A percentile compares a stretch with the other conserved stretches of the same genome.
Evolutionary conservation across 495 filamentous ascomycete genomes (phyloP).

Genomic region (Penicillium subrubescens): DNA sequence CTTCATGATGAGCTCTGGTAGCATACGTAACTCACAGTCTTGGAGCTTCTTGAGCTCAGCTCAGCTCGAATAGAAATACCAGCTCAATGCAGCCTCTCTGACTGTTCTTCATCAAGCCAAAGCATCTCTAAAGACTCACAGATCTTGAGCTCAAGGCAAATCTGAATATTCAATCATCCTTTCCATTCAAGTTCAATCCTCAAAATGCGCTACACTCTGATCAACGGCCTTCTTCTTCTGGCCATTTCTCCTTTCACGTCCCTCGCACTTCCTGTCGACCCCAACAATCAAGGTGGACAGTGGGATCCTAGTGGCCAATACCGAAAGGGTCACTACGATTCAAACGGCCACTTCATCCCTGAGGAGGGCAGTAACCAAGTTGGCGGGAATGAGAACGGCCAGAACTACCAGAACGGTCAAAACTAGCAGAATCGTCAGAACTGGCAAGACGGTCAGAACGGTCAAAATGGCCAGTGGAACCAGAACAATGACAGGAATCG

Average conservation of each 20-base stretch:
- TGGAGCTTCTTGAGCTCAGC: conserved; percentile 1
- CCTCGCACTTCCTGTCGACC: conserved; percentile 30
- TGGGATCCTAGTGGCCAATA: conserved; percentile 31
- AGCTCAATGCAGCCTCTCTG: conserved; percentile 1
- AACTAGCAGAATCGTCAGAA: conserved; percentile 8
- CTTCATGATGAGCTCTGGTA: conserved; percentile 23
- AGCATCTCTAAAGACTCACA: conserved; percentile 15
- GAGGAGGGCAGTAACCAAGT: conserved; percentile 12
- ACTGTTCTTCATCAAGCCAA: conserved; percentile 18
- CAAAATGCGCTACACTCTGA: conserved; percentile 30
- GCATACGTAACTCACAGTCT: conserved; percentile 19
- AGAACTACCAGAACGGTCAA: conserved; percentile 19
- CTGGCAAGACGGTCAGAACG: too few relatives aligned
- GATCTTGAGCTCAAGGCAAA: neutral
- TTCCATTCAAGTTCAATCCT: neutral
- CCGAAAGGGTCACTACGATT: conserved; percentile 26
- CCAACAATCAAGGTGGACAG: conserved; percentile 24
- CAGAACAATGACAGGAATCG: conserved; percentile 3
- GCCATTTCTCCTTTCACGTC: conserved; percentile 26
- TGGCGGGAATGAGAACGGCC: conserved; percentile 15
- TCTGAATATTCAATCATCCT: neutral
- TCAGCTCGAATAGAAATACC: conserved; percentile 30
- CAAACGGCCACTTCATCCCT: conserved; percentile 21
- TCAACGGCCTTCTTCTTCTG: conserved; percentile 29
- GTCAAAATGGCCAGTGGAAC: conserved; percentile 10